Base-by-base conservation (phyloP, 169 alveolate genomes). In the Miamiensis avidus region DNA sequence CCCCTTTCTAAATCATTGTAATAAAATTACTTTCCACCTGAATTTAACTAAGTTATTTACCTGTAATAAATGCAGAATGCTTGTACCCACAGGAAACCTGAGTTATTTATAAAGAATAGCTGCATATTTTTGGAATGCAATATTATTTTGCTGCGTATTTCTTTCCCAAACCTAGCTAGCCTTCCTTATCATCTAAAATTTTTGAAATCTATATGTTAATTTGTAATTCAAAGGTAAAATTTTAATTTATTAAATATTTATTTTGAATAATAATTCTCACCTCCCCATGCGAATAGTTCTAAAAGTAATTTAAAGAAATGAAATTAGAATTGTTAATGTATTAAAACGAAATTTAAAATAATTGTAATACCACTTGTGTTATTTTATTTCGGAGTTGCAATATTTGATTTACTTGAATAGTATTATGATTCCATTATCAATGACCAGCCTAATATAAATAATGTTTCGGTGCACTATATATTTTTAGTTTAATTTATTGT, bases 201-300 rank as follows among this genome's bases (percentile, higher is more conserved):
- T 0, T 0, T 33, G 15, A 16, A 11, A 0, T 77, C 33, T n/a
- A 25, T 4, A 77, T 33, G 28, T 0, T 31, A 31, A 27, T 33
- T 1, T 31, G 15, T 32, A 0, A 77, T 0, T 33, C 28, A 33
- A 28, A 27, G 25, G n/a, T 49, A 11, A 11, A 49, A 49, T 11
- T 49, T 49, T 49, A 49, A 49, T 11, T 11, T 11, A 49, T 49
- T 11, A 49, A 49, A 49, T 49, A 11, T 11, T 49, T 49, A 73
- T 73, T 4, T 73, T 27, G 0, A 77, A 77, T 77, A 31, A 81
- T 78, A n/a, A n/a, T 75, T 27, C 16, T 81, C 77, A 73, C 83
- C 74, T 69, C 90, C 90, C 91, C 91, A 87, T 0, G 74, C 84
- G 76, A 32, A 87, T 4, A 87, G 75, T 34, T 86, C 90, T 81